Evolutionary conservation across 2,329 filamentous ascomycete species (phyloP).

Genomic region (Nothopassalora personata): DNA sequence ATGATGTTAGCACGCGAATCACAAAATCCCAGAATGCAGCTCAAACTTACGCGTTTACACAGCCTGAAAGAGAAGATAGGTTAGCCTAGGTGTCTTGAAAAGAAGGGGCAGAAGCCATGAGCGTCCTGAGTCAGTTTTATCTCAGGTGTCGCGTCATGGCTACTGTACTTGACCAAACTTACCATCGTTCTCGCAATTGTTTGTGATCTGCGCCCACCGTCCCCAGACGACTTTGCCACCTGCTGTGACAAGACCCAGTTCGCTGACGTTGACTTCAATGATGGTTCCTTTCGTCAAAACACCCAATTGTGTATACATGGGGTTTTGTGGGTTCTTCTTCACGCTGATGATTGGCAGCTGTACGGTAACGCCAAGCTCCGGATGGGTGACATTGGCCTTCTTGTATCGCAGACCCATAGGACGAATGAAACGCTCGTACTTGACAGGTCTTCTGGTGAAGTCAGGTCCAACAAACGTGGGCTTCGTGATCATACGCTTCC

Average conservation of each 20-base stretch:
- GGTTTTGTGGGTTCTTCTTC: conserved; percentile 83
- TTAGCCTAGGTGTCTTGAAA: not conserved
- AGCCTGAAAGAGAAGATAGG: not conserved
- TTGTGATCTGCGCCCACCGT: conserved; percentile 68
- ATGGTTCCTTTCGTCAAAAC: conserved; percentile 81
- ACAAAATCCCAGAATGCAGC: not conserved
- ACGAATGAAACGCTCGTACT: conserved; percentile 61
- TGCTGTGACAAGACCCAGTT: conserved; percentile 84
- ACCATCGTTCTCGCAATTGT: conserved; percentile 57
- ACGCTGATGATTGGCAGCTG: conserved; percentile 63
- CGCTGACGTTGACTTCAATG: conserved; percentile 88
- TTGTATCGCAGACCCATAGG: conserved; percentile 72
- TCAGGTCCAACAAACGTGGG: conserved; percentile 86
- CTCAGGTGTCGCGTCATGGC: too few species aligned
- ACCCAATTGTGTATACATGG: conserved; percentile 86
- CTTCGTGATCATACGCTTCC: conserved; percentile 66
- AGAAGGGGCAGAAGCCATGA: not conserved
- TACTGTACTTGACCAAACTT: not conserved
- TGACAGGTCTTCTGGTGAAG: conserved; percentile 71
- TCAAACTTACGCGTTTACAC: conserved; percentile 7
- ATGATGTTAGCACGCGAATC: not conserved
- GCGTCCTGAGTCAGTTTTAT: too few species aligned
- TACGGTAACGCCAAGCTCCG: conserved; percentile 78
- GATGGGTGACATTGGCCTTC: conserved; percentile 65
- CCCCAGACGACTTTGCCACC: conserved; percentile 93